A percentile compares a stretch with the other conserved stretches of the same genome.
phyloP scores from a whole-genome alignment of 345 rosid genomes.

The Eucalyptus fibrosa region DNA sequence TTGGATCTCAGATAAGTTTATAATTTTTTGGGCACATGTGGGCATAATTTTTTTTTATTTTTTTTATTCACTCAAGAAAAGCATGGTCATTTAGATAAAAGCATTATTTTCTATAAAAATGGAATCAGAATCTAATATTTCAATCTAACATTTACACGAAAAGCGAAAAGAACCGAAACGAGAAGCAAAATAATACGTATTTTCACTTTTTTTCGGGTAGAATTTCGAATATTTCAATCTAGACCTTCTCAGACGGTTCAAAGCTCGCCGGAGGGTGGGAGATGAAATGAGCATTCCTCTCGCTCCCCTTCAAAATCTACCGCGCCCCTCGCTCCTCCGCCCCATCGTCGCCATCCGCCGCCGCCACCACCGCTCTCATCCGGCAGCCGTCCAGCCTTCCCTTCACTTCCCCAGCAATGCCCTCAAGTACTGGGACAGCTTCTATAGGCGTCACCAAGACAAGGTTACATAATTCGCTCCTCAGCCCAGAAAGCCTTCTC shows the following conservation, averaged over 20 bases:
- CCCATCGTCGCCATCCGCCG: neutral
- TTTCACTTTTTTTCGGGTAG: fast-evolving
- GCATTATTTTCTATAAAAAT: no score
- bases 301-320: neutral
- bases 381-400: neutral
- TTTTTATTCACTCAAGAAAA: neutral
- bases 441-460: constrained; percentile 43
- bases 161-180: neutral
- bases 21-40: fast-evolving
- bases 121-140: neutral
- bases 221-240: neutral
- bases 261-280: neutral
- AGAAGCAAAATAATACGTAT: neutral
- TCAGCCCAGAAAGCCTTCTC: neutral
- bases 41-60: no score
- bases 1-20: fast-evolving
- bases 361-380: neutral
- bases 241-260: neutral
- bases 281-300: neutral
- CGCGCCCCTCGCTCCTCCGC: neutral
- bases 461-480: neutral
- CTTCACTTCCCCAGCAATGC: constrained; percentile 19
- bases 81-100: neutral
- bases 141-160: neutral
- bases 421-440: constrained; percentile 37